Evolutionary conservation across 2,329 filamentous ascomycete genomes (phyloP), one percentile per base, ranked within the genome.

Genomic region (Chalaropsis thielavioides): DNA sequence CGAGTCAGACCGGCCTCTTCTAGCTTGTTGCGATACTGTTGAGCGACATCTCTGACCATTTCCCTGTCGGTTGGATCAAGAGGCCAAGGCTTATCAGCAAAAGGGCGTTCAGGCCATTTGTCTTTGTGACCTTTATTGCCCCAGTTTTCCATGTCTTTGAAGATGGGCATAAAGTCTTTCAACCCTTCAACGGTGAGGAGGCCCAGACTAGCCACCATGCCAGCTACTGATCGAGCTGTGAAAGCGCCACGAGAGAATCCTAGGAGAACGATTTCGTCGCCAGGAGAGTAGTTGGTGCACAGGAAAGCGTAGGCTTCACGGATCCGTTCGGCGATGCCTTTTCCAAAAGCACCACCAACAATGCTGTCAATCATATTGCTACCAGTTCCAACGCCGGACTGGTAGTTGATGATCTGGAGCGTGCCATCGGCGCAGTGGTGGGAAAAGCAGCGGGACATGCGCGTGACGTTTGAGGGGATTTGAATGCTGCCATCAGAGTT

Each of bases 301-400:
- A 86, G 74, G 70, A 85, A 86, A 3, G 79, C 77, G 70, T 87
- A 87, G 1, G 82, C 81, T 71, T 85, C 83, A 13, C 82, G 79
- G 63, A 87, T 79, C 65, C 76, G 72, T 75, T 86, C 80, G 31
- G 78, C 75, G 51, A 84, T 77, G 0, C 82, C 81, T 17, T 76
- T 72, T 1, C 82, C 81, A 69, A 83, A 82, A 1, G 80, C 78
- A 54, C 82, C 82, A 5, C 81, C 81, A 0, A 78, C 77, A 17
- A 84, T 68, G 56, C 75, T 75, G 65, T 82, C 80, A n/a, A 82
- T 64, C 38, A 76, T 68, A 56, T 76, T 77, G 68, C 77, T 77
- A 1, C 78, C 78, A 2, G 81, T 82, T 17, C 83, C 83, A 35
- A 85, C 81, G 22, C 83, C 83, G 8, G 81, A 80, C 70, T 84